A percentile compares a stretch with the other conserved stretches of the same genome.
These are phyloP conservation scores for Boletus sensibilis DNA, from an alignment of 768 basidiomycete genomes.

Conservation along the genomic window DNA sequence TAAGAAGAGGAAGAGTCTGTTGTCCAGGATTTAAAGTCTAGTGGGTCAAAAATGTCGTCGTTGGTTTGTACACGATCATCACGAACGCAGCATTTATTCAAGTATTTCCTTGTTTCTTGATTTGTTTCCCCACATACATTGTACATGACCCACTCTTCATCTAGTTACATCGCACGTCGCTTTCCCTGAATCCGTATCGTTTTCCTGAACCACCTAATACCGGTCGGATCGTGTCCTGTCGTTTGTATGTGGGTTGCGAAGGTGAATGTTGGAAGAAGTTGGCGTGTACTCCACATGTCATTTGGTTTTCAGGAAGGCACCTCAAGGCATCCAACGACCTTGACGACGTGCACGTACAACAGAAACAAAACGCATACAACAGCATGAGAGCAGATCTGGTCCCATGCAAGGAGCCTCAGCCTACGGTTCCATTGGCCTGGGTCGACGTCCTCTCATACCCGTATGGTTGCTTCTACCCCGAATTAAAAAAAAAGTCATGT, in stretches of 20 bases:
- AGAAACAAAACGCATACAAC: not conserved
- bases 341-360: not conserved
- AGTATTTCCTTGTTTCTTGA: not conserved
- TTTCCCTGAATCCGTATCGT: not conserved
- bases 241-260: not conserved
- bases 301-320: not conserved
- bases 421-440: too few species aligned
- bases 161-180: not conserved
- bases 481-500: not conserved
- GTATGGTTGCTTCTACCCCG: not conserved
- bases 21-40: conserved; percentile 3
- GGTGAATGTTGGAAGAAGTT: not conserved
- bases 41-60: not conserved
- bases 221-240: not conserved
- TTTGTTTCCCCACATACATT: not conserved
- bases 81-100: not conserved
- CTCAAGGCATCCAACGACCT: not conserved
- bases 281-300: not conserved
- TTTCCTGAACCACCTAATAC: not conserved
- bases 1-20: conserved; percentile 27
- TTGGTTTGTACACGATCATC: not conserved
- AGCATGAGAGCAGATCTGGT: not conserved
- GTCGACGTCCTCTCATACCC: not conserved
- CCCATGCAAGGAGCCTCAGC: not conserved
- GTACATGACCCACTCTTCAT: not conserved